These are phyloP conservation scores for Phytomonas francai DNA, from an alignment of 208 protist species.

Conservation along the genomic window DNA sequence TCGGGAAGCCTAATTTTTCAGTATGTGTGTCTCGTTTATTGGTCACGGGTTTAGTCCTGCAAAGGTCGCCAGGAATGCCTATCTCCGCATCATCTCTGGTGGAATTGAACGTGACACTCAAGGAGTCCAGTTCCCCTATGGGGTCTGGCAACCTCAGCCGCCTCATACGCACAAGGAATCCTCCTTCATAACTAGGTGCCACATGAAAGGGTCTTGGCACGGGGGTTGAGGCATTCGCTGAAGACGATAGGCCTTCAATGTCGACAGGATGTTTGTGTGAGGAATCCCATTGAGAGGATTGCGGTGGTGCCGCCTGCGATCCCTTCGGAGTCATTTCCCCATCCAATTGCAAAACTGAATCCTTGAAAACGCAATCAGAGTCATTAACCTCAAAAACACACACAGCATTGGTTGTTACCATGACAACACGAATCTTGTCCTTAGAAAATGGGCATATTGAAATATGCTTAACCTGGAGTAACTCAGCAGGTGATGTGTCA, in stretches of 20 bases:
- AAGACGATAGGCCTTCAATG: not conserved
- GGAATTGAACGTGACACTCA: not conserved
- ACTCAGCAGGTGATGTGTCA: not conserved
- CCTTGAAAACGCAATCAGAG: slow-evolving; percentile 22
- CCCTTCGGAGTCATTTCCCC: not conserved
- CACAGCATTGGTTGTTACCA: slow-evolving; percentile 30
- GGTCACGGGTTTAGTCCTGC: not conserved
- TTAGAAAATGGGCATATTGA: slow-evolving; percentile 35
- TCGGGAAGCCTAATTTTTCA: not conserved
- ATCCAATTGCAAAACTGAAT: not conserved
- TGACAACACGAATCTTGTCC: slow-evolving; percentile 32
- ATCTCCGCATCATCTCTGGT: not conserved
- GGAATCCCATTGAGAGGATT: not conserved
- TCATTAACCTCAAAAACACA: slow-evolving; percentile 46
- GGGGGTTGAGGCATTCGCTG: not conserved
- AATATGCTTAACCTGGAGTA: slow-evolving; percentile 20
- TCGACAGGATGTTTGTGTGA: not conserved
- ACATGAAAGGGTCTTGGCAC: not conserved
- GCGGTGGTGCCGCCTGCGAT: not conserved
- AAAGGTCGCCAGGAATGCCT: not conserved
- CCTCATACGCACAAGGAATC: not conserved
- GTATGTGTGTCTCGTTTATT: not conserved
- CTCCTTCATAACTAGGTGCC: not conserved
- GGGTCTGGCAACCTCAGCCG: not conserved
- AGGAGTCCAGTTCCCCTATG: not conserved